Percentiles rank a stretch among this genome's conserved stretches.
Evolutionary conservation across 768 basidiomycete species (phyloP).

Genomic region (Tulasnella sp.): DNA sequence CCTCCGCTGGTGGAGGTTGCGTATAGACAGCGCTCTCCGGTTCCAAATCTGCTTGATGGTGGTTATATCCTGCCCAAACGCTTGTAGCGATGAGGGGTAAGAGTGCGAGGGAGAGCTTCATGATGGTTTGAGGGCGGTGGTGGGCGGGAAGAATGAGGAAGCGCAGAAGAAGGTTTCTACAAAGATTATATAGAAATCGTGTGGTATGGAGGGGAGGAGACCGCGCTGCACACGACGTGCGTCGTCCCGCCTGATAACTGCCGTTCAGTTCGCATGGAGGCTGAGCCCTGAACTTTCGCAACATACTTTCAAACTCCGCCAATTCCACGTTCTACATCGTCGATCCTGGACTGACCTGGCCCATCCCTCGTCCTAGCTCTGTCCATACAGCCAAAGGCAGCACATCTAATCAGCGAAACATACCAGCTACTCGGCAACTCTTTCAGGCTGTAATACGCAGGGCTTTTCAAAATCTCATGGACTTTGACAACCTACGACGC

Average conservation of each 20-base stretch:
- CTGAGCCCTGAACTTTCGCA: slow-evolving; percentile 21
- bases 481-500: not conserved
- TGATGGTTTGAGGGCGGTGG: slow-evolving; percentile 46
- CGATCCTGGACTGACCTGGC: slow-evolving; percentile 19
- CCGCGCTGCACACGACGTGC: slow-evolving; percentile 18
- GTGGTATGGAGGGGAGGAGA: slow-evolving; percentile 7
- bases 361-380: slow-evolving; percentile 12
- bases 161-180: not conserved
- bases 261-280: slow-evolving; percentile 9
- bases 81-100: slow-evolving; percentile 47
- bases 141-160: slow-evolving; percentile 36
- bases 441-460: not conserved
- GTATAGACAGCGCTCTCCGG: not conserved
- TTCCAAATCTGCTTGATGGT: slow-evolving; percentile 6
- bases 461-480: not conserved
- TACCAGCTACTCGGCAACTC: slow-evolving; percentile 15
- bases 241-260: slow-evolving; percentile 15
- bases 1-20: slow-evolving; percentile 4
- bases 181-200: slow-evolving; percentile 9
- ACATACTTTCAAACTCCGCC: slow-evolving; percentile 7
- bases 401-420: not conserved
- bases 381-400: not conserved
- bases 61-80: slow-evolving; percentile 53
- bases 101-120: slow-evolving; percentile 54
- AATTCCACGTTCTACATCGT: not conserved